Percentiles rank a stretch among this genome's conserved stretches.
Conservation (phyloP, 1,284 basidiomycete species). For the Cutaneotrichosporon arboriforme region DNA sequence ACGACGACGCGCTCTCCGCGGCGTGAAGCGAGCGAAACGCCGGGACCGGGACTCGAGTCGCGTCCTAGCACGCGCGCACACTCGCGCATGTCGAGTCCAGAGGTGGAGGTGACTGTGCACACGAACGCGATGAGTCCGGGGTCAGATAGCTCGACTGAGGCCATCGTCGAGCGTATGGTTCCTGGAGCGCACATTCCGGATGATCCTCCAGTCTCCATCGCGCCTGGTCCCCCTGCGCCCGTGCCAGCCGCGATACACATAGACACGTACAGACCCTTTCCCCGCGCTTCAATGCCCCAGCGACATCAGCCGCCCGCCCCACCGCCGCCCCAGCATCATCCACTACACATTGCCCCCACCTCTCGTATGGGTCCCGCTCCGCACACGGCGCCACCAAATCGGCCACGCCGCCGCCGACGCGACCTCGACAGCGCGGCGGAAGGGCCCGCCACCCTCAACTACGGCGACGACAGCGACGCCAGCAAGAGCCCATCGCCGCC, state of each 20-base stretch:
- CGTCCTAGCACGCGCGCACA: background rate
- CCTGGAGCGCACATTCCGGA: constrained; percentile 7
- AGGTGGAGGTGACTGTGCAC: constrained; percentile 23
- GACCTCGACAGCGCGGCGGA: constrained; percentile 10
- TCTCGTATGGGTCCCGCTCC: background rate
- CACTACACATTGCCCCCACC: background rate
- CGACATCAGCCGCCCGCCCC: constrained; percentile 3
- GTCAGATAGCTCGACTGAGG: constrained; percentile 26
- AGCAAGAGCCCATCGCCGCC: background rate
- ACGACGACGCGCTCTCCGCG: background rate
- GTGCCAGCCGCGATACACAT: background rate
- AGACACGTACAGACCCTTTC: background rate
- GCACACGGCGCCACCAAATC: background rate
- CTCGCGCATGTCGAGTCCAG: constrained; percentile 18
- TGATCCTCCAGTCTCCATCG: background rate
- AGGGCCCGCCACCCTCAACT: constrained; percentile 13
- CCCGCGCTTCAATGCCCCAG: background rate
- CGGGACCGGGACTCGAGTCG: background rate
- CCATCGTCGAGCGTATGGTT: constrained; percentile 21
- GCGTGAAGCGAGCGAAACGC: background rate
- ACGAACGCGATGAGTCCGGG: constrained; percentile 4
- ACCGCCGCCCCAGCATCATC: background rate
- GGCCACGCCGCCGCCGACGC: constrained; percentile 1
- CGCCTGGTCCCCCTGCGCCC: background rate
- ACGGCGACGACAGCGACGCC: constrained; percentile 18